Evolutionary conservation across 179 eudicot genomes (phyloP).

Genomic region (Beta lomatogona): DNA sequence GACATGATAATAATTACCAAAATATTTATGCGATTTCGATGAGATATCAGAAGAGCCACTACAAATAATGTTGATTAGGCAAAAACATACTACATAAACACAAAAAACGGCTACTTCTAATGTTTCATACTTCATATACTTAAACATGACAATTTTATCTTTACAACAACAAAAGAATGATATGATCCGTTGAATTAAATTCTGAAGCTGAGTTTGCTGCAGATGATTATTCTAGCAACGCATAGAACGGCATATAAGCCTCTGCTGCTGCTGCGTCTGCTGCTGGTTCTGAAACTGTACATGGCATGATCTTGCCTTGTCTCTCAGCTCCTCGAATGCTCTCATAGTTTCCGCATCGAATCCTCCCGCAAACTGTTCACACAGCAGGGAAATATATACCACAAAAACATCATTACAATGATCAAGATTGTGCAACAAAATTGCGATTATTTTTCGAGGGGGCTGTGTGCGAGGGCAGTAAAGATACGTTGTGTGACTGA

Average conservation of each 20-base stretch:
- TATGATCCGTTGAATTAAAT: not conserved
- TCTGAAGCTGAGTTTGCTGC: conserved; percentile 41
- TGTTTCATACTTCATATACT: not conserved
- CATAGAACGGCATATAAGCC: conserved; percentile 35
- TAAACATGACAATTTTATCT: not conserved
- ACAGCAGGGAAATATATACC: not conserved
- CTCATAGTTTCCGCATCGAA: conserved; percentile 51
- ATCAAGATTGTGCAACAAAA: not conserved
- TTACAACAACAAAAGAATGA: conserved; percentile 36
- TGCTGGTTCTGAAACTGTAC: conserved; percentile 33
- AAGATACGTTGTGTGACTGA: too few relatives aligned
- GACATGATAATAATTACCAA: too few relatives aligned
- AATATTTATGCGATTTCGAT: not conserved
- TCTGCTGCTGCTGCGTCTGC: conserved; percentile 29
- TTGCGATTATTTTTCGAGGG: not conserved
- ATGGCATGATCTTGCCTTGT: conserved; percentile 39
- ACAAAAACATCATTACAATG: not conserved
- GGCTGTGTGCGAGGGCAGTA: not conserved
- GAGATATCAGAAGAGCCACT: conserved; percentile 11
- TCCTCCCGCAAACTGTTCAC: conserved; percentile 48
- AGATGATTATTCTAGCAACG: conserved; percentile 26
- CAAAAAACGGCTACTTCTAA: conserved; percentile 16
- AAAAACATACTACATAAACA: not conserved
- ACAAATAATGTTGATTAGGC: not conserved
- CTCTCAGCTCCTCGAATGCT: conserved; percentile 51